Evolutionary conservation across 345 rosid species (phyloP), one percentile per base, ranked within the genome.

Genomic region (Toxicodendron radicans): DNA sequence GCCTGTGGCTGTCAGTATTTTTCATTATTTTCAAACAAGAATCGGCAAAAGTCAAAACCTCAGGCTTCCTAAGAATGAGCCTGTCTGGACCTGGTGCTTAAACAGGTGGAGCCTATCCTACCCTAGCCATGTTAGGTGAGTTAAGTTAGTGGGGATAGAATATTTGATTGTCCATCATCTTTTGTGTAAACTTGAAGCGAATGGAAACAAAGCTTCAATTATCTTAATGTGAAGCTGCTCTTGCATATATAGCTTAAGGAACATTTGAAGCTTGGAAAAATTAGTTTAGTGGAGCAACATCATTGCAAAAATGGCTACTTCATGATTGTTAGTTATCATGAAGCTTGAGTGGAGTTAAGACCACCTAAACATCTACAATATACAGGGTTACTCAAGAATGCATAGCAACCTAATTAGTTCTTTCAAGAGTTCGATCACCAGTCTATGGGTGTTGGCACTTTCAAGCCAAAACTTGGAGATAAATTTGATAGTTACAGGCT

Each of bases 301-400:
- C 74, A 71, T 60, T 71, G 66, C 27, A 59, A 10, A 60, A 66
- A 59, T 59, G 66, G 74, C 48, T 20, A 59, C 53, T 71, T 48
- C n/a, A 18, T 71, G 45, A 71, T 59, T 59, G 74, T 59, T 16
- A 27, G 21, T 27, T 1, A 59, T 46, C 58, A 70, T 41, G 38
- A 45, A 43, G 4, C 24, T 43, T 43, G 38, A 38, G 73, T 69
- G 35, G 64, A 41, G 48, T 35, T 35, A 57, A 38, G 17, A 27
- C 2, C 30, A 1, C 2, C 30, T 27, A 27, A 27, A 27, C 30
- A 27, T 27, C 30, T 2, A 27, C 2, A 27, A 27, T 27, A 27
- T 27, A 27, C 30, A 27, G 30, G 30, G 30, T 27, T 27, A 27
- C 2, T 27, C 58, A 52, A 30, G 43, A 68, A 30, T 33, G 24